Conservation (phyloP, 2,329 filamentous ascomycete genomes). For the Pseudonectria buxi region DNA sequence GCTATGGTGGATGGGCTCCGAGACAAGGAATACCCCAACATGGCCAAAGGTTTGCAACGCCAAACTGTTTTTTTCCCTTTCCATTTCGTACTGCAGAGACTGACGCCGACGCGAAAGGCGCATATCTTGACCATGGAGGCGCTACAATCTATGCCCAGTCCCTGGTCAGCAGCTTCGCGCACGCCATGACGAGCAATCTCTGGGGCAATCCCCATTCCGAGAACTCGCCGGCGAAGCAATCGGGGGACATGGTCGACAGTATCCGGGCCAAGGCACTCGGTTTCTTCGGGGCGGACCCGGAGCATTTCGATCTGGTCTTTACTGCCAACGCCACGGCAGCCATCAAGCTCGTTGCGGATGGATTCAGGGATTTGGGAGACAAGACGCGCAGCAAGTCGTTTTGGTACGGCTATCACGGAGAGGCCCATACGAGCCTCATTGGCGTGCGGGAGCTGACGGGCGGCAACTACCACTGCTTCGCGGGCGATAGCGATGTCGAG, state of each 20-base stretch:
- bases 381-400: slow-evolving; percentile 39
- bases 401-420: slow-evolving; percentile 55
- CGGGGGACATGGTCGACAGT: slow-evolving; percentile 50
- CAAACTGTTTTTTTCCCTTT: background rate
- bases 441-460: slow-evolving; percentile 61
- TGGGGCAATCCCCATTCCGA: slow-evolving; percentile 65
- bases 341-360: slow-evolving; percentile 55
- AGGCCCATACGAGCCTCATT: slow-evolving; percentile 57
- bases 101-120: slow-evolving; percentile 13
- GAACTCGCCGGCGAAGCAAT: slow-evolving; percentile 50
- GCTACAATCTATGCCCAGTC: slow-evolving; percentile 53
- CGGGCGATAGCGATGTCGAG: slow-evolving; percentile 46
- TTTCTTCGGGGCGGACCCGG: slow-evolving; percentile 53
- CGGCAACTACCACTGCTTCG: slow-evolving; percentile 50
- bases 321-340: slow-evolving; percentile 55
- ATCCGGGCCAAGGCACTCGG: slow-evolving; percentile 46
- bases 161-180: slow-evolving; percentile 48
- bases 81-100: background rate
- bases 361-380: slow-evolving; percentile 46
- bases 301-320: slow-evolving; percentile 56
- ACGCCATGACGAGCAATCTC: slow-evolving; percentile 48
- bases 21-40: slow-evolving; percentile 22
- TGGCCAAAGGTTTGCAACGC: slow-evolving; percentile 17
- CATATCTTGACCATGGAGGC: slow-evolving; percentile 54
- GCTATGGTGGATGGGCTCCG: slow-evolving; percentile 17